Evolutionary conservation across 2,329 filamentous ascomycete species (phyloP).

Genomic region (Colletotrichum sojae): DNA sequence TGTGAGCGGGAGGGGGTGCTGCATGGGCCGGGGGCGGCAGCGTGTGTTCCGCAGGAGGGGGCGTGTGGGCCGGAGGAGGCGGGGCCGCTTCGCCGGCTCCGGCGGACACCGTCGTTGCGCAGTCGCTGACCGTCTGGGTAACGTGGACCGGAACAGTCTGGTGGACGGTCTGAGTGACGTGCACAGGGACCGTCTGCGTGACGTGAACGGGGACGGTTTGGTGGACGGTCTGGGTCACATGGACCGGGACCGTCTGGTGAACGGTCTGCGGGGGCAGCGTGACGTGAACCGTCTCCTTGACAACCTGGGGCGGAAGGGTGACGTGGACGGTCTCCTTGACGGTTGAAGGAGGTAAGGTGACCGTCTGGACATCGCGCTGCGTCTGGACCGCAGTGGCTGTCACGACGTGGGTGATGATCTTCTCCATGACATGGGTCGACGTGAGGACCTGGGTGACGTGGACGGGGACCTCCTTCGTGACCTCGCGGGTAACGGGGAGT

Average conservation of each 20-base stretch:
- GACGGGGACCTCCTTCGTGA: slow-evolving; percentile 11
- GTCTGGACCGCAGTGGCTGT: slow-evolving; percentile 17
- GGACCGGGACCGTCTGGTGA: slow-evolving; percentile 20
- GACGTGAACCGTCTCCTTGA: slow-evolving; percentile 31
- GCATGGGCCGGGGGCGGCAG: background rate
- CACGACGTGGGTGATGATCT: slow-evolving; percentile 15
- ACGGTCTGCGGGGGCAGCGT: slow-evolving; percentile 22
- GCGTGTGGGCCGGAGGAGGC: slow-evolving; percentile 11
- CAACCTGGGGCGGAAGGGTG: slow-evolving; percentile 15
- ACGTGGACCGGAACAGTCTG: slow-evolving; percentile 5
- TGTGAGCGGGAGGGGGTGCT: background rate
- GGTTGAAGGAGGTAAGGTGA: slow-evolving; percentile 15
- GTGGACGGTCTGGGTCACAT: slow-evolving; percentile 1
- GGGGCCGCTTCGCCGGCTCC: slow-evolving; percentile 10
- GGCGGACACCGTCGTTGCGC: slow-evolving; percentile 14
- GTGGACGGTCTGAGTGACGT: background rate
- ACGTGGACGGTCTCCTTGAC: slow-evolving; percentile 30
- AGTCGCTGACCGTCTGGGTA: slow-evolving; percentile 22
- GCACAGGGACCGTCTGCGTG: slow-evolving; percentile 9
- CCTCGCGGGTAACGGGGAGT: background rate
- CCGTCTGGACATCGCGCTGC: slow-evolving; percentile 21
- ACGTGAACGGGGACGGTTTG: slow-evolving; percentile 13
- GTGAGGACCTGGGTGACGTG: slow-evolving; percentile 18
- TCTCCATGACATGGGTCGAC: slow-evolving; percentile 13
- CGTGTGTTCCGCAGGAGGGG: slow-evolving; percentile 3